Conservation (phyloP, 179 eudicot species). For the Drosera spatulata region DNA sequence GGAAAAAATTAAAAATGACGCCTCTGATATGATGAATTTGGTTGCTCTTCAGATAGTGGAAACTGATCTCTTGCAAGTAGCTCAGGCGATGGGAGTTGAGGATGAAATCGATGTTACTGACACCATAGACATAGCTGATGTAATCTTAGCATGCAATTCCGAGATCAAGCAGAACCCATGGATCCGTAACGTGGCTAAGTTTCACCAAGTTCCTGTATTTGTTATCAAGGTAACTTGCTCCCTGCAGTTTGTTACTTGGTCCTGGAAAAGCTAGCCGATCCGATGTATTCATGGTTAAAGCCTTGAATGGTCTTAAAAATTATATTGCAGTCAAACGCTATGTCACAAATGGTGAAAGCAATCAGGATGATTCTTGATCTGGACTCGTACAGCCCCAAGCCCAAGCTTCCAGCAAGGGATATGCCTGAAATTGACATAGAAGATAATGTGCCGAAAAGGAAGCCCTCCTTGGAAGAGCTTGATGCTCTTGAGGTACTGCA, state of each 20-base stretch:
- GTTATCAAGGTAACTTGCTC: constrained; percentile 58
- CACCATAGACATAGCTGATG: constrained; percentile 79
- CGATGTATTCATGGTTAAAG: not conserved
- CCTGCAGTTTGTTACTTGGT: not conserved
- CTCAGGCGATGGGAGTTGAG: constrained; percentile 80
- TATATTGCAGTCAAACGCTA: constrained; percentile 67
- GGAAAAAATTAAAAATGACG: too few relatives aligned
- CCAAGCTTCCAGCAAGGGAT: constrained; percentile 29
- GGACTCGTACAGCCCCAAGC: constrained; percentile 33
- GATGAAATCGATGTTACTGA: constrained; percentile 61
- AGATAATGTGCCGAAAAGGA: constrained; percentile 75
- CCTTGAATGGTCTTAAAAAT: not conserved
- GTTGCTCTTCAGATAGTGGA: constrained; percentile 48
- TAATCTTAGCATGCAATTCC: constrained; percentile 61
- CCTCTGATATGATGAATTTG: too few relatives aligned
- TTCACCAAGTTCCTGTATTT: constrained; percentile 81
- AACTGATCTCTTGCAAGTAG: constrained; percentile 82
- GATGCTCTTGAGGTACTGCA: constrained; percentile 95
- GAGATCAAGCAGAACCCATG: constrained; percentile 89
- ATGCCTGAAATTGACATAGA: constrained; percentile 60
- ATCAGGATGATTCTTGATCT: constrained; percentile 73
- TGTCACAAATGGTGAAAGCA: constrained; percentile 99
- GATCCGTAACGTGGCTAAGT: constrained; percentile 92
- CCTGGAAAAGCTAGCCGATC: not conserved
- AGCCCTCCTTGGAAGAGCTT: constrained; percentile 90